These are phyloP conservation scores for Syzygium aqueum DNA, from an alignment of 345 rosid genomes.

Conservation along the genomic window DNA sequence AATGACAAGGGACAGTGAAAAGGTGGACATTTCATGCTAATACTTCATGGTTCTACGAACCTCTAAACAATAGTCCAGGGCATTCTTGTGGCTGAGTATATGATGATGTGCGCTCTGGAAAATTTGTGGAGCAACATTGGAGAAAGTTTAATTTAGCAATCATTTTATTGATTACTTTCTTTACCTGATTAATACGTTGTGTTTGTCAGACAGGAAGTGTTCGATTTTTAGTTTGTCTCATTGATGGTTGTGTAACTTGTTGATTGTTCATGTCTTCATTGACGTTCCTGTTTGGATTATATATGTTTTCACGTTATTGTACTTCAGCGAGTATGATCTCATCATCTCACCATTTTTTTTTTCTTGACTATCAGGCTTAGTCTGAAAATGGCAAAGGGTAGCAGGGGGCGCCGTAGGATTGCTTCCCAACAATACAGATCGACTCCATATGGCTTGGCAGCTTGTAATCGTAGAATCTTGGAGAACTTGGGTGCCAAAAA, in stretches of 20 bases:
- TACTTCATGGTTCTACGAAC: not conserved
- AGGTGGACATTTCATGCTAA: not conserved
- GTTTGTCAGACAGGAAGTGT: not conserved
- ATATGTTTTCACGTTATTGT: not conserved
- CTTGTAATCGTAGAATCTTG: conserved; percentile 18
- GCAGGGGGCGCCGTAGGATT: conserved; percentile 45
- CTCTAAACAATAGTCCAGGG: not conserved
- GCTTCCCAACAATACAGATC: conserved; percentile 38
- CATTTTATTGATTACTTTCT: not conserved
- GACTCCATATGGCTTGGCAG: conserved; percentile 40
- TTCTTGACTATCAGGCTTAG: not conserved
- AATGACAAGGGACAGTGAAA: not conserved
- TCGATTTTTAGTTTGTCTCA: not conserved
- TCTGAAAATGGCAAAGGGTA: conserved; percentile 12
- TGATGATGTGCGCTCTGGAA: not conserved
- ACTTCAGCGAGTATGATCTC: not conserved
- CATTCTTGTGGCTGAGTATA: not conserved
- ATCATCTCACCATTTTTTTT: not conserved
- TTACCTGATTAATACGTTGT: not conserved
- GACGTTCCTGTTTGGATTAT: not conserved
- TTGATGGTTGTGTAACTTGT: not conserved
- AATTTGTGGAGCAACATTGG: not conserved
- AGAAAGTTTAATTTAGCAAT: not conserved
- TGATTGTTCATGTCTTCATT: not conserved
- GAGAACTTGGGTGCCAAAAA: conserved; percentile 28